A percentile compares a stretch with the other conserved stretches of the same genome.
Evolutionary conservation across 495 filamentous ascomycete genomes (phyloP).

Genomic region (Lichenothelia convexa): DNA sequence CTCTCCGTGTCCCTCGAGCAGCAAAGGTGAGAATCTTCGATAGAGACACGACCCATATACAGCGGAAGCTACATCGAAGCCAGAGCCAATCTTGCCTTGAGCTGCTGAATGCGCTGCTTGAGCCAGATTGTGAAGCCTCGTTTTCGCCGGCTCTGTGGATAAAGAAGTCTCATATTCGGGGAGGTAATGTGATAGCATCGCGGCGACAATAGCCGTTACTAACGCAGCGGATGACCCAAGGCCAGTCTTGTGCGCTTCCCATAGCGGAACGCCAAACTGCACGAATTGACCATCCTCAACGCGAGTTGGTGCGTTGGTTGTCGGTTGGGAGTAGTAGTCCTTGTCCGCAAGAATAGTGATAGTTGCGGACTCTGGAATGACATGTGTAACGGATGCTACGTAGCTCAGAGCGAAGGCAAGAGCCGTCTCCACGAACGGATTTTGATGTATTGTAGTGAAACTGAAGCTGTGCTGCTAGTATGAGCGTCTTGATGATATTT

Average conservation of each 20-base stretch:
- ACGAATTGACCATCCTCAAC: conserved; percentile 37
- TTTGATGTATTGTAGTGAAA: conserved; percentile 32
- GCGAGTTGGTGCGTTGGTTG: neutral
- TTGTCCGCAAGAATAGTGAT: conserved; percentile 87
- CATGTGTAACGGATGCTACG: conserved; percentile 36
- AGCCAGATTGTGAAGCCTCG: conserved; percentile 69
- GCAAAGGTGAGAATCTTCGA: conserved; percentile 66
- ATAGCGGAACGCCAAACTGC: conserved; percentile 57
- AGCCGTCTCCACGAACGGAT: conserved; percentile 81
- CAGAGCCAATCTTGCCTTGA: conserved; percentile 88
- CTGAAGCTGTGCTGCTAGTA: too few relatives aligned
- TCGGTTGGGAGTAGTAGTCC: conserved; percentile 66
- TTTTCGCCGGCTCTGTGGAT: conserved; percentile 8
- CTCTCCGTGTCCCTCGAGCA: conserved; percentile 48
- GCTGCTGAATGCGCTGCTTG: conserved; percentile 90
- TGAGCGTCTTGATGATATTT: too few relatives aligned
- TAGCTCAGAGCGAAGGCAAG: conserved; percentile 79
- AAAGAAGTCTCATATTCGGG: conserved; percentile 36
- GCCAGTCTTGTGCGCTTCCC: conserved; percentile 81
- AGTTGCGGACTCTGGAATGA: conserved; percentile 37
- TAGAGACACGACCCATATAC: conserved; percentile 84
- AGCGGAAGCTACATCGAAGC: conserved; percentile 90
- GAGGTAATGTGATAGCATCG: conserved; percentile 65
- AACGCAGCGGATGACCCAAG: conserved; percentile 90
- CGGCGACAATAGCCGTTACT: conserved; percentile 75